Base-by-base conservation (phyloP, 2,329 filamentous ascomycete species). In the Alternaria rosae region DNA sequence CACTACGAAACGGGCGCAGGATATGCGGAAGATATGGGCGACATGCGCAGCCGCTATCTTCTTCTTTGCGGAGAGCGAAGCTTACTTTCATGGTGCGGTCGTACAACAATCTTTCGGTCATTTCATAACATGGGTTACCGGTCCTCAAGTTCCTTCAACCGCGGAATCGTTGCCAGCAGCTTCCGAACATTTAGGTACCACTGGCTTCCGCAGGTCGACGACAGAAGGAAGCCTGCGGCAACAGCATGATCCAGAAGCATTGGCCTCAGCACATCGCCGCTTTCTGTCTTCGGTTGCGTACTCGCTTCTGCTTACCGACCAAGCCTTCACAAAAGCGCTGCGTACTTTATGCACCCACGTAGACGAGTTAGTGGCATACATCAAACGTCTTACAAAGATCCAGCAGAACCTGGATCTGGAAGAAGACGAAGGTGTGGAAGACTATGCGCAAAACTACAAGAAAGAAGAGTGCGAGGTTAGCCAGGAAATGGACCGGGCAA, bases 71-170 rank as follows among this genome's bases (percentile, higher is more conserved):
- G 94, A 97, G 76, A 90, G 92, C 13, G 91, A 94, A 68, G 89
- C 89, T 4, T 98, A 97, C 72, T 88, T 98, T 45, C 94, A 97
- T 77, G 92, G 92, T 1, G 93, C 97, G 74, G 90, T 98, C 7
- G 90, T 97, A 13, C 88, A 89, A 62, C 89, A 89, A 30, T 89
- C 92, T 2, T 97, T 93, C 88, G 86, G 90, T 15, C 89, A 91
- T 54, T 94, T 98, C 70, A 87, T 91, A 55, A 78, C 80, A 13
- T 97, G 94, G 93, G 83, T 97, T 17, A 84, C 84, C 26, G 69
- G 70, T 10, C 64, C 69, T 8, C 59, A 65, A 21, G 56, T 65
- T n/a, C 30, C 35, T 10, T 50, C 23, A 6, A 15, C 47, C 15
- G 41, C 45, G 20, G 65, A 61, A 17, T 48, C 56, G 13, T 50